These are phyloP conservation scores for Leptographium lundbergii DNA, from an alignment of 2,329 filamentous ascomycete genomes.

Conservation along the genomic window DNA sequence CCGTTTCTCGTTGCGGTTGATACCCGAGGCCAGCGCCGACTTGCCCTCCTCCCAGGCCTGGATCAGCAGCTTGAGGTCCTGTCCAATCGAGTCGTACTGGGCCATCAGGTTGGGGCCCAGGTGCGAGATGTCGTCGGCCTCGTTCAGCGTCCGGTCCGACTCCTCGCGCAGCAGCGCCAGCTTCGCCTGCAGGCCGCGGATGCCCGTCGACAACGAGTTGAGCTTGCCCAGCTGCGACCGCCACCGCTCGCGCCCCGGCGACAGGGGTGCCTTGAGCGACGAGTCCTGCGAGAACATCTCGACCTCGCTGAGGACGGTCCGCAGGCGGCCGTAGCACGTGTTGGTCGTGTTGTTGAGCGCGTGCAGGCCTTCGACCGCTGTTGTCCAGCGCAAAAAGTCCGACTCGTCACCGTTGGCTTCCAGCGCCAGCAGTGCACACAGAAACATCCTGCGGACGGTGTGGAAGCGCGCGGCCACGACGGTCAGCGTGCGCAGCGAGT, in stretches of 20 bases:
- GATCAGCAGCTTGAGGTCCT: conserved; percentile 69
- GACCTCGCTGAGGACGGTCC: conserved; percentile 61
- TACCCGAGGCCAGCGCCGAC: conserved; percentile 65
- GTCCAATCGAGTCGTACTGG: conserved; percentile 90
- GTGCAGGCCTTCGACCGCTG: conserved; percentile 63
- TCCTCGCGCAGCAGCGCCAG: conserved; percentile 86
- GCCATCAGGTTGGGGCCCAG: conserved; percentile 67
- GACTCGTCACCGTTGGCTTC: conserved; percentile 66
- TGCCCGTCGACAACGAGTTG: conserved; percentile 76
- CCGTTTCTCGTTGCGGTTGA: conserved; percentile 67
- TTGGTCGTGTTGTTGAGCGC: conserved; percentile 49
- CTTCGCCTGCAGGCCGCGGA: conserved; percentile 86
- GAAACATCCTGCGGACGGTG: conserved; percentile 67
- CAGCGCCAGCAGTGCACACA: conserved; percentile 81
- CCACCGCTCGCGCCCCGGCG: conserved; percentile 70
- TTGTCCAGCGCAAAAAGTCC: conserved; percentile 68
- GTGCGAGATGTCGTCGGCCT: conserved; percentile 58
- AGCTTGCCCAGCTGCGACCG: conserved; percentile 81
- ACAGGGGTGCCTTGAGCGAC: conserved; percentile 47
- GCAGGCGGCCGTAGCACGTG: conserved; percentile 51
- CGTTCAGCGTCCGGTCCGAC: conserved; percentile 66
- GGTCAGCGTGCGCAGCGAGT: conserved; percentile 70
- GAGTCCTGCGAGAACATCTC: conserved; percentile 48
- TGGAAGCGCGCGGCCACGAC: conserved; percentile 70
- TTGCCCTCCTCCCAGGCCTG: conserved; percentile 82